Evolutionary conservation across 2,329 filamentous ascomycete species (phyloP).

Genomic region (Xylariaceae sp.): DNA sequence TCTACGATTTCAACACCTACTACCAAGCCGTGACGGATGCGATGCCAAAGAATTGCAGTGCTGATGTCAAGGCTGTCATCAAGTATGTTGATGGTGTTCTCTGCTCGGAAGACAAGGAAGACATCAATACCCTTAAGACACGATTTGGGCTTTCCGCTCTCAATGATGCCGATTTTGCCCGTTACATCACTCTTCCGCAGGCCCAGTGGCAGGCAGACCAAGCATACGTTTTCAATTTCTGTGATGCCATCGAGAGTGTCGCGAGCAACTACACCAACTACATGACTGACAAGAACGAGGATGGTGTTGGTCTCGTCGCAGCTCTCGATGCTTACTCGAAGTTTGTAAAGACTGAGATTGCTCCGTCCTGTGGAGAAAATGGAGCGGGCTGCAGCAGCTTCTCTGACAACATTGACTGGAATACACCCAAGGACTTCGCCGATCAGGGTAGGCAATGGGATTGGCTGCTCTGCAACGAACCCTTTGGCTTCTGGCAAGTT

Average conservation of each 20-base stretch:
- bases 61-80: constrained; percentile 42
- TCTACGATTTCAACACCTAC: constrained; percentile 45
- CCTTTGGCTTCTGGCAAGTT: constrained; percentile 26
- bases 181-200: constrained; percentile 40
- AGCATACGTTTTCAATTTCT: constrained; percentile 34
- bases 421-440: constrained; percentile 27
- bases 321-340: constrained; percentile 40
- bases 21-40: constrained; percentile 44
- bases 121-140: constrained; percentile 35
- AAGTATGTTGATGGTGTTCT: constrained; percentile 42
- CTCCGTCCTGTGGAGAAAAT: constrained; percentile 33
- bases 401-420: constrained; percentile 33
- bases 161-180: constrained; percentile 36
- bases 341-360: constrained; percentile 33
- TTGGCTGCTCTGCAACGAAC: constrained; percentile 47
- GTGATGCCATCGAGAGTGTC: constrained; percentile 32
- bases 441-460: constrained; percentile 38
- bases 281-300: constrained; percentile 2
- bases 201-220: constrained; percentile 34
- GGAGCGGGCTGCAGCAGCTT: constrained; percentile 40
- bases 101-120: constrained; percentile 33
- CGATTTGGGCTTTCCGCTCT: constrained; percentile 36
- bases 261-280: constrained; percentile 7
- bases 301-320: constrained; percentile 39
- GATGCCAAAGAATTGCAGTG: constrained; percentile 46